Percentiles rank a stretch among this genome's conserved stretches.
Evolutionary conservation across 345 rosid genomes (phyloP).

Genomic region (Citrus glauca): DNA sequence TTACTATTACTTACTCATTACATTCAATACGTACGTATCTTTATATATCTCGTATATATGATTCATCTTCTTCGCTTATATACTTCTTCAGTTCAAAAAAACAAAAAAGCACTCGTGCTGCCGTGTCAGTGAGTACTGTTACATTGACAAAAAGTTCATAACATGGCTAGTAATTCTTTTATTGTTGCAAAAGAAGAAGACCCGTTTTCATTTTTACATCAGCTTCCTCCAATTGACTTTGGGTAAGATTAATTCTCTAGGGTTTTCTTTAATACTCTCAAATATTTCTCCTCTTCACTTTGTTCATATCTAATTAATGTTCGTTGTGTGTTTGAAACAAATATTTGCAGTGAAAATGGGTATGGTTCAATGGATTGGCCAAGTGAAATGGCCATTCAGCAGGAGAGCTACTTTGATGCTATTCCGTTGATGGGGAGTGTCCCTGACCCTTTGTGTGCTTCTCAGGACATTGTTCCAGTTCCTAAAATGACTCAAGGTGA

Average conservation of each 20-base stretch:
- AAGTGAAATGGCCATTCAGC: constrained; percentile 19
- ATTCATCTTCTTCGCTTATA: background rate
- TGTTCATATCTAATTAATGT: too few relatives aligned
- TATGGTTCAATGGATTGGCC: constrained; percentile 21
- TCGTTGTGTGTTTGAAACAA: too few relatives aligned
- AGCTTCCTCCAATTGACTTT: constrained; percentile 12
- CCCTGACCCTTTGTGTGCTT: constrained; percentile 9
- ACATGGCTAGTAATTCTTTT: background rate
- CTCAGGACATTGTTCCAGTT: constrained; percentile 22
- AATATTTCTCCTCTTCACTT: too few relatives aligned
- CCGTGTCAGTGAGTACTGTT: background rate
- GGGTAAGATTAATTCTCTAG: constrained; percentile 18
- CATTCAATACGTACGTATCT: background rate
- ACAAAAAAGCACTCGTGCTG: background rate
- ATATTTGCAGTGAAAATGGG: constrained; percentile 15
- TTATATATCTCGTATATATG: background rate
- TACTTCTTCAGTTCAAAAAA: background rate
- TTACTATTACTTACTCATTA: background rate
- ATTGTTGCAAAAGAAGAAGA: constrained; percentile 24
- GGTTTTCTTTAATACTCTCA: background rate
- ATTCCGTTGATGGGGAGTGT: constrained; percentile 20
- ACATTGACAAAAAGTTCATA: background rate
- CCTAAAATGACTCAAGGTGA: constrained; percentile 29
- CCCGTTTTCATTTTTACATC: constrained; percentile 18
- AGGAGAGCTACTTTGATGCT: constrained; percentile 18